Evolutionary conservation across 2,329 filamentous ascomycete genomes (phyloP), one percentile per base, ranked within the genome.

Genomic region (Colletotrichum cordylinicola): DNA sequence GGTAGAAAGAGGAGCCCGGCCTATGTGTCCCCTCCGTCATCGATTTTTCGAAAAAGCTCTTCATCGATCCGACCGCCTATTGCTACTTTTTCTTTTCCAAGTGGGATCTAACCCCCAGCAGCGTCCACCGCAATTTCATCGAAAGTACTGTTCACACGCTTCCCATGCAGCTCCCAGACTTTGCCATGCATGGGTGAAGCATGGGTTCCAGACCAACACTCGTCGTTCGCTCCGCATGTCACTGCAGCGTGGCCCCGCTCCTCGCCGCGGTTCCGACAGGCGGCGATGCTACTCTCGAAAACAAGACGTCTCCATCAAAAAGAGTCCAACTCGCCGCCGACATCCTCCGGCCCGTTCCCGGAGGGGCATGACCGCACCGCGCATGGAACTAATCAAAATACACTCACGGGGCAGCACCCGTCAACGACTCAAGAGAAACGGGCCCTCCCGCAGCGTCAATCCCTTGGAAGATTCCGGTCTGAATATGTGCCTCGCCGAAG

Each of bases 291-390:
- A 72, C 64, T 33, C 35, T 24, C 55, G 27, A 29, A 52, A n/a
- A 24, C 39, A 48, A 21, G 21, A 69, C 56, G 56, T 62, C 56
- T 21, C 62, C 39, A 67, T 67, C 29, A 64, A 48, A 27, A 37
- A 64, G 31, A 18, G 24, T 29, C 24, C 13, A 21, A 65, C 43
- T 33, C 52, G 43, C 69, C 62, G 73, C 56, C 64, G 70, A 69
- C 35, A 67, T 52, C 64, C 58, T 69, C 73, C 73, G 73, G 73
- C 58, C 70, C 73, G 73, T 60, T 65, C 48, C 73, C 73, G 64
- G 24, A 52, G 37, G 37, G 37, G 29, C 56, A 75, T 75, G 73
- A 73, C 64, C 64, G 58, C 64, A 69, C 70, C 70, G 58, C 73
- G 70, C 64, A 75, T 73, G 29, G 21, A 31, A 58, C 64, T 43